phyloP scores from a whole-genome alignment of 2,329 filamentous ascomycete species.

The Xylariaceae sp. region DNA sequence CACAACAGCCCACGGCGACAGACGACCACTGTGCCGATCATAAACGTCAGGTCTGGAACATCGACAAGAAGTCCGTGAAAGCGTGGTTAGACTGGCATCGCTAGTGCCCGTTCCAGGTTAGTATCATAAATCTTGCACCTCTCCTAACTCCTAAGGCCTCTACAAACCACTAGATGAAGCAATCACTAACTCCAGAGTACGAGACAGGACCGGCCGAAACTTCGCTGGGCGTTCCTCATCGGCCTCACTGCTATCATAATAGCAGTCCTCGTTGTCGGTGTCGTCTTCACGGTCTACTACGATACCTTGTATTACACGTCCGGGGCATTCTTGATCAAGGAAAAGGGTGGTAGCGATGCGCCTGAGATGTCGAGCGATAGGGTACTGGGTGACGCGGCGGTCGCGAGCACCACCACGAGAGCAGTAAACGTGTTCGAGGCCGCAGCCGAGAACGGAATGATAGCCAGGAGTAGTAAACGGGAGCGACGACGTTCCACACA shows the following conservation, averaged over 20 bases:
- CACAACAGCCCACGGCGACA: background rate
- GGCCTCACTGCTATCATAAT: slow-evolving; percentile 24
- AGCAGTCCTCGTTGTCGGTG: slow-evolving; percentile 25
- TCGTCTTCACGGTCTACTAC: slow-evolving; percentile 30
- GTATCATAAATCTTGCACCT: background rate
- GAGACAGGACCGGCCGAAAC: slow-evolving; percentile 19
- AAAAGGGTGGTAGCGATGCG: slow-evolving; percentile 1
- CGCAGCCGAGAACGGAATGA: background rate
- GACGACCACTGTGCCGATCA: slow-evolving; percentile 21
- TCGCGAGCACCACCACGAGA: background rate
- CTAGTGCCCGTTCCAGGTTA: slow-evolving; percentile 21
- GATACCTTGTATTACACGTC: slow-evolving; percentile 23
- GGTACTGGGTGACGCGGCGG: no score
- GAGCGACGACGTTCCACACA: background rate
- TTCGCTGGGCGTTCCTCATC: slow-evolving; percentile 25
- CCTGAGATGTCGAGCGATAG: background rate
- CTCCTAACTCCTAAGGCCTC: background rate
- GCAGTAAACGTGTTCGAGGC: background rate
- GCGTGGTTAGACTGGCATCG: slow-evolving; percentile 25
- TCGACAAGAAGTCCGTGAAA: slow-evolving; percentile 8
- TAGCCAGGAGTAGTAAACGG: no score
- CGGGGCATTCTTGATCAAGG: slow-evolving; percentile 14
- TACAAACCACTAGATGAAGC: background rate
- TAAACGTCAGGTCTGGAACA: slow-evolving; percentile 20
- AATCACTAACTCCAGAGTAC: background rate